These are phyloP conservation scores for Solanum lycopersicoides DNA, from an alignment of 257 asterid genomes.

Conservation along the genomic window DNA sequence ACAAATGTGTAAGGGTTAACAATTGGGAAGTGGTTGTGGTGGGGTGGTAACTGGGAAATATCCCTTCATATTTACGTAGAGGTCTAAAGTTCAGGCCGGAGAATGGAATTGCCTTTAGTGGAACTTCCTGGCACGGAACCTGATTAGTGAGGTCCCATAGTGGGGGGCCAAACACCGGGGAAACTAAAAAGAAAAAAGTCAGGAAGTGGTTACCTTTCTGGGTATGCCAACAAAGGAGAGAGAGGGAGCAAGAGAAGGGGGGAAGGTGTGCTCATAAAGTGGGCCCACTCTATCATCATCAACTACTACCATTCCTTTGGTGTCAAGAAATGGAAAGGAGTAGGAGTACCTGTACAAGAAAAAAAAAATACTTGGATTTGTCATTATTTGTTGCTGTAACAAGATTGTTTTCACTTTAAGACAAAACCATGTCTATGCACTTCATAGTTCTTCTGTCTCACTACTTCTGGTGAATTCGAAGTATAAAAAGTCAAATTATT, in stretches of 20 bases:
- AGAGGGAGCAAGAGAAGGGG: slow-evolving; percentile 82
- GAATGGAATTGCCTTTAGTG: background rate
- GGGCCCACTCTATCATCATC: slow-evolving; percentile 91
- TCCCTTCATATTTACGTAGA: background rate
- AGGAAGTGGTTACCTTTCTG: slow-evolving; percentile 40
- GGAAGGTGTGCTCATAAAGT: slow-evolving; percentile 85
- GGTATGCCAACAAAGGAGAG: slow-evolving; percentile 81
- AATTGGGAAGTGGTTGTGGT: background rate
- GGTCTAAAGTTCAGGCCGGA: background rate
- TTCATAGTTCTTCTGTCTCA: background rate
- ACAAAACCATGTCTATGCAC: background rate
- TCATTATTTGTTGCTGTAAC: background rate
- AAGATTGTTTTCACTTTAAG: slow-evolving; percentile 4
- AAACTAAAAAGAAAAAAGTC: background rate
- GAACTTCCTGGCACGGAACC: background rate
- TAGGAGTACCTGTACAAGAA: slow-evolving; percentile 54
- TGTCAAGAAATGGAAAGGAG: slow-evolving; percentile 87
- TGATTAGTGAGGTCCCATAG: background rate
- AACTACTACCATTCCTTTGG: slow-evolving; percentile 72
- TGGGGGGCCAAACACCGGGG: background rate
- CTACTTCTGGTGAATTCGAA: background rate
- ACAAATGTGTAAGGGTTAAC: background rate
- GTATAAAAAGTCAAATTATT: background rate
- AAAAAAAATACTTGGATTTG: background rate
- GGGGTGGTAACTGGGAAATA: background rate